These are phyloP conservation scores for Lepidium sativum DNA, from an alignment of 345 rosid genomes.

Conservation along the genomic window DNA sequence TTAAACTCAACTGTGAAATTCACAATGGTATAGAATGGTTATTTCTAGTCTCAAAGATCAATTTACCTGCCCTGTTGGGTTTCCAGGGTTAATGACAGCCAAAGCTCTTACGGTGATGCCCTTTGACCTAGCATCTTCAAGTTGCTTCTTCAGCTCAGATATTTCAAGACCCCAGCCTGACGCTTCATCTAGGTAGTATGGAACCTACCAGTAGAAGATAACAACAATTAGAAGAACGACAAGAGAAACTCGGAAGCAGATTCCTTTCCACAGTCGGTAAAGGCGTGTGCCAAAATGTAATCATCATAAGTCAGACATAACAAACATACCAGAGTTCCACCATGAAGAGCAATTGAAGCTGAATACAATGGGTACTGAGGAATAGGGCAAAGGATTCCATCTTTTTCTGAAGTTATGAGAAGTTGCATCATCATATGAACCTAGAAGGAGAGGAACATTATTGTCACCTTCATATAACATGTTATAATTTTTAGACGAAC, in stretches of 20 bases:
- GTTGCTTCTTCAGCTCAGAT: constrained; percentile 78
- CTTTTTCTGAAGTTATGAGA: constrained; percentile 68
- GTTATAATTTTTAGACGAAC: background rate
- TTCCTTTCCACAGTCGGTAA: background rate
- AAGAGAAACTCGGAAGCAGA: background rate
- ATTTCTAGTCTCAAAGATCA: background rate
- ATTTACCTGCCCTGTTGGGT: constrained; percentile 87
- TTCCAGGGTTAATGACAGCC: constrained; percentile 92
- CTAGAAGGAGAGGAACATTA: constrained; percentile 30
- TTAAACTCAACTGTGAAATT: background rate
- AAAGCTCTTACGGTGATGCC: constrained; percentile 81
- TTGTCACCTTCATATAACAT: background rate
- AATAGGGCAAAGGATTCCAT: constrained; percentile 94
- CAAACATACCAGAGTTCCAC: constrained; percentile 75
- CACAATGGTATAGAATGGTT: background rate
- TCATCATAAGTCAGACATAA: background rate
- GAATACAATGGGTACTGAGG: constrained; percentile 98
- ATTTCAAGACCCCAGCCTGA: constrained; percentile 90
- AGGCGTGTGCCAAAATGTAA: background rate
- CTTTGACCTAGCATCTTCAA: constrained; percentile 61
- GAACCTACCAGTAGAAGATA: constrained; percentile 44
- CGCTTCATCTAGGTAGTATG: constrained; percentile 92
- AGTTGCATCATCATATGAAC: constrained; percentile 98
- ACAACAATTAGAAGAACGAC: constrained; percentile 3
- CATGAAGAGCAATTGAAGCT: constrained; percentile 95